A percentile compares a stretch with the other conserved stretches of the same genome.
Evolutionary conservation across 179 eudicot species (phyloP).

Genomic region (Patellifolia procumbens): DNA sequence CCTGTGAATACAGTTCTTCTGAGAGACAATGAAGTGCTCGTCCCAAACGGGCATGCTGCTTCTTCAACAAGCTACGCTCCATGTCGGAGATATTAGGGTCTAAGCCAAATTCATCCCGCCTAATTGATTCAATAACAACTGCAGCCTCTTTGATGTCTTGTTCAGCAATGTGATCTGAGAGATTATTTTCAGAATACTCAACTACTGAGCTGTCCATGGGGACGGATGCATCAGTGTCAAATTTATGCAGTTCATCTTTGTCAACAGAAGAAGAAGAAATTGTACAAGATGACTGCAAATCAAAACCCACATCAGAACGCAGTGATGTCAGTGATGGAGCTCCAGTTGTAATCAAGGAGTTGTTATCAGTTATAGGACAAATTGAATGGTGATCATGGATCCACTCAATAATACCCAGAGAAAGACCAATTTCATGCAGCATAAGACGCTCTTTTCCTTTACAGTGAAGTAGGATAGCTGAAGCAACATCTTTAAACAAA

Average conservation of each 20-base stretch:
- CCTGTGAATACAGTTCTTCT: conserved; percentile 92
- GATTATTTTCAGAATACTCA: conserved; percentile 18
- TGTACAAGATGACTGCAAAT: conserved; percentile 13
- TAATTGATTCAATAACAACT: conserved; percentile 68
- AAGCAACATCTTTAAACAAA: conserved; percentile 63
- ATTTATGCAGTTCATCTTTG: conserved; percentile 29
- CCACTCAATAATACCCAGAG: conserved; percentile 87
- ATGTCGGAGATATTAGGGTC: conserved; percentile 53
- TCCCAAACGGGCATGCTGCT: conserved; percentile 96
- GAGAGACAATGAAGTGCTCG: conserved; percentile 98
- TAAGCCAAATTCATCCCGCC: conserved; percentile 89
- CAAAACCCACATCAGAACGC: conserved; percentile 28
- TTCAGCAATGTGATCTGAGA: conserved; percentile 19
- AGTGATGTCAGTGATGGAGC: conserved; percentile 28
- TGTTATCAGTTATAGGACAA: conserved; percentile 36
- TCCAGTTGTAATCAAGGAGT: conserved; percentile 29
- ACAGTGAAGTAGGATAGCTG: conserved; percentile 61
- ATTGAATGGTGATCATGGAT: conserved; percentile 62
- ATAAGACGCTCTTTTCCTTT: conserved; percentile 60
- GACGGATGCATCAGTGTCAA: not conserved
- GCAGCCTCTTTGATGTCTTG: conserved; percentile 44
- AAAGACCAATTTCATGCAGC: conserved; percentile 87
- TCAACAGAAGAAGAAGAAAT: conserved; percentile 27
- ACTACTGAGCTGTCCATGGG: conserved; percentile 20
- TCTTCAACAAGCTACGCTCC: conserved; percentile 67